phyloP scores from a whole-genome alignment of 106 monocot genomes.

The Xerophyta viscosa region DNA sequence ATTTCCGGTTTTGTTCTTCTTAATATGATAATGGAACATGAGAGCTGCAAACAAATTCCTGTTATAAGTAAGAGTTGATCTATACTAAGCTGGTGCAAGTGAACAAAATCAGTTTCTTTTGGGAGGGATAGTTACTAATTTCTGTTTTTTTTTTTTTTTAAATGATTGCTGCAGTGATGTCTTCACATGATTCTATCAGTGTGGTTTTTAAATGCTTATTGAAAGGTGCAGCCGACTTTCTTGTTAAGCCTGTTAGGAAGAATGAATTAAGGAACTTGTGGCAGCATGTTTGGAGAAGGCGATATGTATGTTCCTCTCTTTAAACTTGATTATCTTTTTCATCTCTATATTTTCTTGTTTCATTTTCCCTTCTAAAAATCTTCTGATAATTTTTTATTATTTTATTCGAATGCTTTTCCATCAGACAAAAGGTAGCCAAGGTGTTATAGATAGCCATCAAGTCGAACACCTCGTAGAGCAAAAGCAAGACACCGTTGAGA shows the following conservation, averaged over 20 bases:
- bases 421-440: constrained; percentile 25
- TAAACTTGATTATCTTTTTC: not conserved
- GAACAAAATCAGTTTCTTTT: not conserved
- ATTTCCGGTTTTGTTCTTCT: constrained; percentile 75
- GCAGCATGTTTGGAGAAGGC: constrained; percentile 98
- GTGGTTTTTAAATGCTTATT: constrained; percentile 84
- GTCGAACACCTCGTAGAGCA: constrained; percentile 13
- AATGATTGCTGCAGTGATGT: constrained; percentile 80
- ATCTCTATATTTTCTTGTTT: not conserved
- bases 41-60: constrained; percentile 65
- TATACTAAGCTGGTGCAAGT: not conserved
- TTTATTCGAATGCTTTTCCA: too few species aligned
- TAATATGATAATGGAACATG: constrained; percentile 68
- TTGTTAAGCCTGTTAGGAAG: constrained; percentile 85
- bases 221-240: constrained; percentile 89
- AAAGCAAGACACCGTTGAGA: constrained; percentile 16
- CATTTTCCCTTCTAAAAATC: not conserved
- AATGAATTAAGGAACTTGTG: constrained; percentile 89
- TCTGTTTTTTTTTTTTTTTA: not conserved
- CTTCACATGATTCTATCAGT: constrained; percentile 84
- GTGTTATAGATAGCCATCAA: constrained; percentile 12
- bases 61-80: constrained; percentile 65
- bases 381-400: too few species aligned
- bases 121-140: not conserved
- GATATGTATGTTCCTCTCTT: constrained; percentile 24